A percentile compares a stretch with the other conserved stretches of the same genome.
These are phyloP conservation scores for Talaromyces sp. DNA, from an alignment of 2,329 filamentous ascomycete genomes.

Conservation along the genomic window DNA sequence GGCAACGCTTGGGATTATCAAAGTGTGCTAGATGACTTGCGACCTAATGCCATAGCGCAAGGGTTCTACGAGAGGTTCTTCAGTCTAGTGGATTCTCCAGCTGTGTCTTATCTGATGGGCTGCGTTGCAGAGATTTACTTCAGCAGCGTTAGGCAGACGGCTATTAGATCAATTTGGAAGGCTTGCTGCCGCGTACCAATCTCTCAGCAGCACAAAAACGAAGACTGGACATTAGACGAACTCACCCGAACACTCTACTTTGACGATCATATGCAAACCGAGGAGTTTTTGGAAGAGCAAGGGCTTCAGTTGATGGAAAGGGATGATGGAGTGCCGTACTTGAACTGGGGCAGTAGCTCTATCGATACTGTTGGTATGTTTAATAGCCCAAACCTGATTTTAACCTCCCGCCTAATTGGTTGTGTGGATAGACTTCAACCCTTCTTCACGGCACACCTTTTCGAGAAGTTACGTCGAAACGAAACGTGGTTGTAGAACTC, in stretches of 20 bases:
- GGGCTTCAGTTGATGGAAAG: conserved; percentile 48
- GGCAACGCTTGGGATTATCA: conserved; percentile 50
- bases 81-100: conserved; percentile 49
- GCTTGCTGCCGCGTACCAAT: conserved; percentile 45
- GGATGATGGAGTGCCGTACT: conserved; percentile 43
- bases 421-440: conserved; percentile 33
- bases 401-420: conserved; percentile 3
- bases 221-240: conserved; percentile 54
- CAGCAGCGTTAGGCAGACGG: conserved; percentile 53
- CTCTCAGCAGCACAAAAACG: conserved; percentile 46
- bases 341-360: conserved; percentile 45
- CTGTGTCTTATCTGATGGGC: conserved; percentile 58
- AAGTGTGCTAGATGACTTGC: conserved; percentile 47
- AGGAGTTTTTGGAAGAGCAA: conserved; percentile 51
- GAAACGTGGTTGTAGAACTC: conserved; percentile 52
- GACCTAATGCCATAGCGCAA: conserved; percentile 51
- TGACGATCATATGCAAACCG: conserved; percentile 51
- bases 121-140: conserved; percentile 63
- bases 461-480: conserved; percentile 53
- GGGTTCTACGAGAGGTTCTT: conserved; percentile 58
- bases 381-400: background rate
- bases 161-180: conserved; percentile 53
- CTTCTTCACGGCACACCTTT: conserved; percentile 49
- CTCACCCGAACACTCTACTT: conserved; percentile 52
- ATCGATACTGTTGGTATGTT: conserved; percentile 47